phyloP scores from a whole-genome alignment of 306 rosid genomes.

The Trifolium dubium region DNA sequence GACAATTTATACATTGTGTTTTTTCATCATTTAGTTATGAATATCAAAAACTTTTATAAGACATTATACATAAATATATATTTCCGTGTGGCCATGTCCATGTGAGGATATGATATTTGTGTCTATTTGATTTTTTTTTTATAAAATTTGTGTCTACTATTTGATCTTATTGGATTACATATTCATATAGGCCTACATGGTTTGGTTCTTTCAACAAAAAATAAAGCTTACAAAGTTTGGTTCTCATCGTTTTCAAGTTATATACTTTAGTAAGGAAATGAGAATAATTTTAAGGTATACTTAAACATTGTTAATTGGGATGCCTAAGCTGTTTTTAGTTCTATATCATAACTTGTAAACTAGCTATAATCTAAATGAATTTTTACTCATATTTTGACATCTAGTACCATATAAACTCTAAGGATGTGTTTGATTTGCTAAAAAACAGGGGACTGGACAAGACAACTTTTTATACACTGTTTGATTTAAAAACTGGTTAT shows the following conservation, averaged over 20 bases:
- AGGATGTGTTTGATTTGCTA: no score
- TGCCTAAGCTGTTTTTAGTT: not conserved
- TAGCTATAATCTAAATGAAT: no score
- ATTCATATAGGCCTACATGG: not conserved
- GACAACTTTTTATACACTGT: no score
- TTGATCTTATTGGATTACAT: not conserved
- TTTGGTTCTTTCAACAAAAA: no score
- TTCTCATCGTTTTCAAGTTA: not conserved
- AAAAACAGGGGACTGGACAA: no score
- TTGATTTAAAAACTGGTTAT: no score
- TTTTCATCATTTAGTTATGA: not conserved
- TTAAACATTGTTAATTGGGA: not conserved
- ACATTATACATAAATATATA: not conserved
- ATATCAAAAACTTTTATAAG: not conserved
- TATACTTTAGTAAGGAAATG: not conserved
- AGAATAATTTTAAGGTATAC: not conserved
- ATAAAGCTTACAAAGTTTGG: not conserved
- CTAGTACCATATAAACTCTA: no score
- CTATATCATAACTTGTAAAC: not conserved
- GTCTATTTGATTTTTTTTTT: no score
- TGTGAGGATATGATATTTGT: not conserved
- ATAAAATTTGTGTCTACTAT: no score
- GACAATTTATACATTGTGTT: not conserved
- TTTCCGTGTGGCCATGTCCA: no score
- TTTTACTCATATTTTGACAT: no score